These are phyloP conservation scores for Acmispon strigosus DNA, from an alignment of 306 rosid species.

Conservation along the genomic window DNA sequence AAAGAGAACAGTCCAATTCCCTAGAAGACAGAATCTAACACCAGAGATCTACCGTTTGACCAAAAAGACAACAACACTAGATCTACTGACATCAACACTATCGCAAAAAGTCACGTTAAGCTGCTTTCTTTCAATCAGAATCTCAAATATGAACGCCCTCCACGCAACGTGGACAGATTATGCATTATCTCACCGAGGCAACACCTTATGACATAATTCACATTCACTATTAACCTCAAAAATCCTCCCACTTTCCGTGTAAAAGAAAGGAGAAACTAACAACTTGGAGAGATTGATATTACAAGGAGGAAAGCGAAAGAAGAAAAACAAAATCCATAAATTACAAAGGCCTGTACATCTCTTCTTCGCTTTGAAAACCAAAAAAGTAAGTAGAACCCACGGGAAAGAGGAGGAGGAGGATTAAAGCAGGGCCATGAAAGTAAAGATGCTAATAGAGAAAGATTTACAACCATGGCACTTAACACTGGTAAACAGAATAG, in stretches of 20 bases:
- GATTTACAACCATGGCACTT: slow-evolving; percentile 49
- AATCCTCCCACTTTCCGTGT: neutral
- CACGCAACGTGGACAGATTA: no score
- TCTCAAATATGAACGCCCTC: no score
- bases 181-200: no score
- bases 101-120: no score
- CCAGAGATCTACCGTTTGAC: no score
- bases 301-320: slow-evolving; percentile 28
- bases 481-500: slow-evolving; percentile 91
- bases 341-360: slow-evolving; percentile 82
- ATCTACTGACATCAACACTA: no score
- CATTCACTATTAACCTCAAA: neutral
- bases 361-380: slow-evolving; percentile 44
- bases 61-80: no score
- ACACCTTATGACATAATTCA: neutral
- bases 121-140: no score
- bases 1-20: no score
- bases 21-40: no score
- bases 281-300: slow-evolving; percentile 28
- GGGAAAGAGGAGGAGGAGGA: slow-evolving; percentile 1
- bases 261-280: neutral
- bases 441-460: slow-evolving; percentile 37
- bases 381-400: slow-evolving; percentile 30
- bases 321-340: slow-evolving; percentile 61
- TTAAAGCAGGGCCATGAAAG: slow-evolving; percentile 20